phyloP scores from a whole-genome alignment of 306 rosid species.

The Cucumis sativus region DNA sequence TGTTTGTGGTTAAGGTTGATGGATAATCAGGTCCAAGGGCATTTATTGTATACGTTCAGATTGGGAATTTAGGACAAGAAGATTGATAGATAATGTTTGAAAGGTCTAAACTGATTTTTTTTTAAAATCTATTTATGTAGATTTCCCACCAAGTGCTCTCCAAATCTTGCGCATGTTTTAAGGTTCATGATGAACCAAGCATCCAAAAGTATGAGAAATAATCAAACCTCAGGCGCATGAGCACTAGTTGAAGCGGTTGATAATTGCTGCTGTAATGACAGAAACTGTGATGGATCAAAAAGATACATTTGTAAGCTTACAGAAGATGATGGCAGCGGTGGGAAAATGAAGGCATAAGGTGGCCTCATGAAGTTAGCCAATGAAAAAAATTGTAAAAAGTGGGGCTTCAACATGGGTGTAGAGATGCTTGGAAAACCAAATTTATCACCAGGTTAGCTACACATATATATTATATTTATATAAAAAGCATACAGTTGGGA shows the following conservation, averaged over 20 bases:
- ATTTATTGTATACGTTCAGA: neutral
- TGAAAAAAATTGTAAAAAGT: neutral
- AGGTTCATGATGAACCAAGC: neutral
- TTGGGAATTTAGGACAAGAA: neutral
- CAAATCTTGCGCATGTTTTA: constrained; percentile 1
- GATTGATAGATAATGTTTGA: neutral
- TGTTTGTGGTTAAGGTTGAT: constrained; percentile 16
- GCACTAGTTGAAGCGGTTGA: neutral
- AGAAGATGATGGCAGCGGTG: neutral
- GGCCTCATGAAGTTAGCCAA: neutral
- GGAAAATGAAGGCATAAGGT: neutral
- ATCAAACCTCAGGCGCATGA: neutral
- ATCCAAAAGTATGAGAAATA: neutral
- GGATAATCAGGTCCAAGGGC: neutral
- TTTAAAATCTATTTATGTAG: neutral
- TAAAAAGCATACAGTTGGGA: too few species aligned
- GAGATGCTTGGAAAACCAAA: too few species aligned
- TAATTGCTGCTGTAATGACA: neutral
- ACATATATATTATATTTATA: too few species aligned
- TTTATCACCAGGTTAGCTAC: too few species aligned
- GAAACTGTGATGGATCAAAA: neutral
- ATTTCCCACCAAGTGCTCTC: neutral
- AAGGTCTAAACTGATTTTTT: neutral
- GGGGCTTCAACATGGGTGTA: too few species aligned
- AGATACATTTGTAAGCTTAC: neutral